Evolutionary conservation across 2,329 filamentous ascomycete genomes (phyloP).

Genomic region (Fusarium sterilihyphosum): DNA sequence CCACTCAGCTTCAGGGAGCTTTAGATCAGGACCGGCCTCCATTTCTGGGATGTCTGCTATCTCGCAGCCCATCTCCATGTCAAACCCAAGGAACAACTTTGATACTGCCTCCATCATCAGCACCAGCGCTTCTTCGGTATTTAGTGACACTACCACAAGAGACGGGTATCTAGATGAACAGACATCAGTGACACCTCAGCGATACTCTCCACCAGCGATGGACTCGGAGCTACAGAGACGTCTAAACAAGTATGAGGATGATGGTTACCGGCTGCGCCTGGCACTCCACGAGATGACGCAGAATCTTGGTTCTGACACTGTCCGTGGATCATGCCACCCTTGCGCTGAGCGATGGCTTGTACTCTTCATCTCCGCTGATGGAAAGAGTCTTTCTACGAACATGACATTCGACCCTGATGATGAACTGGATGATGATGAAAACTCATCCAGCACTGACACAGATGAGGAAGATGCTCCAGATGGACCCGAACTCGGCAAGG

Average conservation of each 20-base stretch:
- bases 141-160: conserved; percentile 76
- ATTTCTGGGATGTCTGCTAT: conserved; percentile 73
- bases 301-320: conserved; percentile 69
- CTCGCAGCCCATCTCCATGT: conserved; percentile 74
- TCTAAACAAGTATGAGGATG: conserved; percentile 67
- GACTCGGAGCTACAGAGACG: conserved; percentile 57
- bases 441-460: conserved; percentile 68
- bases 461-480: conserved; percentile 70
- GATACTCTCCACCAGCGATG: conserved; percentile 63
- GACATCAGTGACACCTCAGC: conserved; percentile 58
- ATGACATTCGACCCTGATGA: conserved; percentile 78
- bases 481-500: conserved; percentile 74
- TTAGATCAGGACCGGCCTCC: conserved; percentile 73
- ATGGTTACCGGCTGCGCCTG: conserved; percentile 71
- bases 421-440: conserved; percentile 72
- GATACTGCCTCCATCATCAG: conserved; percentile 78
- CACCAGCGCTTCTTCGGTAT: conserved; percentile 76
- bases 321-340: conserved; percentile 77
- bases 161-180: conserved; percentile 70
- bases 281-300: conserved; percentile 78
- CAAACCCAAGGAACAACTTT: conserved; percentile 63
- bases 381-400: conserved; percentile 73
- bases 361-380: conserved; percentile 79
- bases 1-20: conserved; percentile 68
- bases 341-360: conserved; percentile 87